Percentiles rank a stretch among this genome's conserved stretches.
phyloP scores from a whole-genome alignment of 148 eudicot species.

The Fagopyrum homotropicum region DNA sequence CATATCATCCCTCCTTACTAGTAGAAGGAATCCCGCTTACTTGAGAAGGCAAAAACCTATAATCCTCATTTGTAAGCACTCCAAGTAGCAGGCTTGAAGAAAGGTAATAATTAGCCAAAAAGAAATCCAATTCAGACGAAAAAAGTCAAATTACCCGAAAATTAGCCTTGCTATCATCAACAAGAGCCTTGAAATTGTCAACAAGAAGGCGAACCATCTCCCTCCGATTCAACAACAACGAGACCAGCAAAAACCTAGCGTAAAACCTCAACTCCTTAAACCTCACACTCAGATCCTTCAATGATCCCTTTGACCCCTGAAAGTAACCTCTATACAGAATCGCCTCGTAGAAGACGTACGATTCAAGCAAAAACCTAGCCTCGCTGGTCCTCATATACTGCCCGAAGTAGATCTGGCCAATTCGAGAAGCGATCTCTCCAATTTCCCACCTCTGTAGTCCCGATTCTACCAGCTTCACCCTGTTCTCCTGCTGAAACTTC shows the following conservation, averaged over 20 bases:
- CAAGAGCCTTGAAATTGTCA: constrained; percentile 56
- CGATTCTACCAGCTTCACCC: constrained; percentile 44
- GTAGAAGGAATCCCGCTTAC: background rate
- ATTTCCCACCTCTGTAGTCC: constrained; percentile 87
- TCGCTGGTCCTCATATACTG: constrained; percentile 90
- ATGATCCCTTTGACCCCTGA: constrained; percentile 20
- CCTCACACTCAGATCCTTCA: constrained; percentile 53
- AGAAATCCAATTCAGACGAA: background rate
- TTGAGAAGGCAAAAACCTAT: background rate
- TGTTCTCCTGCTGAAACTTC: constrained; percentile 75
- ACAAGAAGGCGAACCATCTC: constrained; percentile 55
- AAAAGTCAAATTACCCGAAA: constrained; percentile 41
- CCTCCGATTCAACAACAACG: constrained; percentile 56
- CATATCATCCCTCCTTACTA: background rate
- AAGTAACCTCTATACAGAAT: constrained; percentile 63
- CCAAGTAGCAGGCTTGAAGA: background rate
- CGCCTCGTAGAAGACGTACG: constrained; percentile 85
- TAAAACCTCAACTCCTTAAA: constrained; percentile 92
- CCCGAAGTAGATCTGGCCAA: constrained; percentile 76
- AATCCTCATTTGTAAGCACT: background rate
- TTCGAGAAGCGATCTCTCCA: constrained; percentile 94
- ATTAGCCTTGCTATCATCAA: constrained; percentile 53
- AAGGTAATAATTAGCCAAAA: background rate
- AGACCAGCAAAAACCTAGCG: constrained; percentile 78
- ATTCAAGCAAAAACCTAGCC: constrained; percentile 62